Conservation (phyloP, 257 asterid genomes). For the Nyctanthes arbortristis region DNA sequence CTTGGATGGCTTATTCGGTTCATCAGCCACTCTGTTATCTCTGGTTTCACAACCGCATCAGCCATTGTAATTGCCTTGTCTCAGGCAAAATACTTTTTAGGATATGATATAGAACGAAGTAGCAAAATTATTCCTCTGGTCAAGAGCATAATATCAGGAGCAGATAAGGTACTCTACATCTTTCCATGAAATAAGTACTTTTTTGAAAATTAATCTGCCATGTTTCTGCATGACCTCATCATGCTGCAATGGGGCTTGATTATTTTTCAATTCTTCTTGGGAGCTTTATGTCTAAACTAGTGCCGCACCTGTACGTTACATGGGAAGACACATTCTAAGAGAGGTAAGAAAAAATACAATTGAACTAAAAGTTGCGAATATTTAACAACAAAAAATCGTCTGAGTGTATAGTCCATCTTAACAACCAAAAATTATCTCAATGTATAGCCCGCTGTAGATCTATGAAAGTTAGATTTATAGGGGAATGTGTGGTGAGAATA, state of each 20-base stretch:
- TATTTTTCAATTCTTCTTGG: not conserved
- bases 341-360: no score
- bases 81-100: constrained; percentile 94
- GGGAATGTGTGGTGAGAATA: no score
- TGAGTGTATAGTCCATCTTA: no score
- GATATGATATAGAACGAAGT: constrained; percentile 92
- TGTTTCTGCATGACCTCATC: not conserved
- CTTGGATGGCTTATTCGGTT: constrained; percentile 99
- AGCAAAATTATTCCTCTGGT: constrained; percentile 88
- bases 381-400: no score
- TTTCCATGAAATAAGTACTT: not conserved
- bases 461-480: no score
- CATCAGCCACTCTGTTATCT: constrained; percentile 99
- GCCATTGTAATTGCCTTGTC: constrained; percentile 97
- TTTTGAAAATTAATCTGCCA: not conserved
- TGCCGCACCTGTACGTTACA: no score
- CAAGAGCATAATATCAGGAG: constrained; percentile 80
- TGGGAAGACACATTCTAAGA: no score
- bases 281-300: no score
- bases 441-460: no score
- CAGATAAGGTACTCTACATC: constrained; percentile 61
- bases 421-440: no score
- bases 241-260: not conserved
- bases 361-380: no score
- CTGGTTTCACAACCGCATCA: constrained; percentile 99